Conservation (phyloP, 306 rosid species). For the Mimosa bimucronata region DNA sequence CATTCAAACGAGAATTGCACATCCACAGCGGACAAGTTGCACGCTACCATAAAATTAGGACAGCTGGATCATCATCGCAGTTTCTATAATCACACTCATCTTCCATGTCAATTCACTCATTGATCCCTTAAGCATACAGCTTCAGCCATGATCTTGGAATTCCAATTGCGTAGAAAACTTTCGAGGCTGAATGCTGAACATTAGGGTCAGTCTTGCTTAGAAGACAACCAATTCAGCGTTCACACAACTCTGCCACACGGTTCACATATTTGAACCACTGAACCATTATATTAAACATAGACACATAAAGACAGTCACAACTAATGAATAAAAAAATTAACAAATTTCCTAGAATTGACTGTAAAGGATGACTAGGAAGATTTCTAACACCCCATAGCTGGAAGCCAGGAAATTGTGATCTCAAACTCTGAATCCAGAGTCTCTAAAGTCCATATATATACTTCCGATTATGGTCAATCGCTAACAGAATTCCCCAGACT, state of each 20-base stretch:
- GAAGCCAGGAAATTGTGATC: background rate
- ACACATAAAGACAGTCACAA: background rate
- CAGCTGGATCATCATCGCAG: constrained; percentile 5
- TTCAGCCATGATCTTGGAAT: background rate
- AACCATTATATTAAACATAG: background rate
- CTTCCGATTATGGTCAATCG: background rate
- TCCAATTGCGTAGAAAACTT: background rate
- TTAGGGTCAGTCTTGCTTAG: background rate
- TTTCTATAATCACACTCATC: background rate
- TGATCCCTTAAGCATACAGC: background rate
- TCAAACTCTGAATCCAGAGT: background rate
- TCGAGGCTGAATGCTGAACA: background rate
- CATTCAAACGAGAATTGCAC: background rate
- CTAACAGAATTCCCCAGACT: background rate
- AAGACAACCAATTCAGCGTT: background rate
- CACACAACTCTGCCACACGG: background rate
- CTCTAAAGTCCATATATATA: background rate
- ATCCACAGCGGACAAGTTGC: background rate
- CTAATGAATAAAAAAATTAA: background rate
- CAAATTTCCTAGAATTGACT: background rate
- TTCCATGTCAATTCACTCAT: background rate
- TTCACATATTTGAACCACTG: background rate
- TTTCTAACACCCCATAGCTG: background rate
- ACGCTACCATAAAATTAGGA: background rate
- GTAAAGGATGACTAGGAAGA: background rate